Evolutionary conservation across 768 basidiomycete species (phyloP).

Genomic region (Calocybe gangraenosa): DNA sequence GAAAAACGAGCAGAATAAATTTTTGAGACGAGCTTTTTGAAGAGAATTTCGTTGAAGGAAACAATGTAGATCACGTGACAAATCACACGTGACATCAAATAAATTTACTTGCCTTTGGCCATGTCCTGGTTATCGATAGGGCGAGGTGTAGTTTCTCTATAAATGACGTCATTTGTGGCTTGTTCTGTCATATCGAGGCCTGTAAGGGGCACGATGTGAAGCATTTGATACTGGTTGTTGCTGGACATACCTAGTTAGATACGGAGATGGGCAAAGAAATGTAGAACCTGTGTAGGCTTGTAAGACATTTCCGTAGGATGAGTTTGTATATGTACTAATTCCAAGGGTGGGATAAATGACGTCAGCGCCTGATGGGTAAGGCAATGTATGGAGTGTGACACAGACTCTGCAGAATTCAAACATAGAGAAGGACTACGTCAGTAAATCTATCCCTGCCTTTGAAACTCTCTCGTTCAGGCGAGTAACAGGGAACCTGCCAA

Average conservation of each 20-base stretch:
- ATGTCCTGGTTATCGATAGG: too few relatives aligned
- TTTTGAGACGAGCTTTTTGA: neutral
- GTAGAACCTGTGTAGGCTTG: neutral
- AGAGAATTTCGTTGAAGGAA: neutral
- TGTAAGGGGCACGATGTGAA: neutral
- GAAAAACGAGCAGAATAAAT: neutral
- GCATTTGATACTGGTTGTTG: neutral
- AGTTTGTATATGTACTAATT: neutral
- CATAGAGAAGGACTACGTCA: constrained; percentile 1
- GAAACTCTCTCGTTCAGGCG: too few relatives aligned
- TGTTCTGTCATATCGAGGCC: neutral
- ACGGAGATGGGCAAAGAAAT: neutral
- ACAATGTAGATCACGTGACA: neutral
- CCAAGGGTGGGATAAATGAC: neutral
- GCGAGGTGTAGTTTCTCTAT: too few relatives aligned
- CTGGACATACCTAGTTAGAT: neutral
- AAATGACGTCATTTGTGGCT: too few relatives aligned
- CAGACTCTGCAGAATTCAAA: neutral
- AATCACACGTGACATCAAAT: too few relatives aligned
- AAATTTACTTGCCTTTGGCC: too few relatives aligned
- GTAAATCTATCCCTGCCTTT: neutral
- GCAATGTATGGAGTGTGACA: constrained; percentile 3
- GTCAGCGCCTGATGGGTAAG: neutral
- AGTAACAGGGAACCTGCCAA: too few relatives aligned
- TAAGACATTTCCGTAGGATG: neutral